phyloP scores from a whole-genome alignment of 192 early-diverging fungal genomes.

The Haplosporangium gracile region DNA sequence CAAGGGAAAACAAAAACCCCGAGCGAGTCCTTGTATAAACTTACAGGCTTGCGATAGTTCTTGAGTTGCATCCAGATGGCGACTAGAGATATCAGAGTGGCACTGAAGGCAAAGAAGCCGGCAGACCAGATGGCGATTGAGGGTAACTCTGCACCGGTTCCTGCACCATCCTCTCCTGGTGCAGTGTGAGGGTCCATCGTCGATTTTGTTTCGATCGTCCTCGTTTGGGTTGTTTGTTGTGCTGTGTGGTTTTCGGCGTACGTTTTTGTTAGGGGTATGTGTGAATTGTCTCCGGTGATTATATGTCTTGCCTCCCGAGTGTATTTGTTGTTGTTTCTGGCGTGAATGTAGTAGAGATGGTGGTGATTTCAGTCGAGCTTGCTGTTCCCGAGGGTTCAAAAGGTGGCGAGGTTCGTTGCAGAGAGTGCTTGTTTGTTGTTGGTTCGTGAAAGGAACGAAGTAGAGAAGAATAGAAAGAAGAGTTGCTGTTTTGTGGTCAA shows the following conservation, averaged over 20 bases:
- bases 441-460: too few relatives aligned
- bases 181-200: conserved; percentile 16
- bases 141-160: conserved; percentile 61
- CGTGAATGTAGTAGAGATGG: background rate
- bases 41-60: conserved; percentile 71
- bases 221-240: background rate
- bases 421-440: background rate
- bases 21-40: background rate
- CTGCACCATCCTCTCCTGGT: conserved; percentile 50
- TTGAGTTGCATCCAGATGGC: conserved; percentile 72
- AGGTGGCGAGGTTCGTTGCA: background rate
- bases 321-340: background rate
- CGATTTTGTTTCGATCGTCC: background rate
- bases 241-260: background rate
- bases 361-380: background rate
- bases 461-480: background rate
- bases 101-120: conserved; percentile 61
- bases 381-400: background rate
- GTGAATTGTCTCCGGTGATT: background rate
- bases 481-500: background rate
- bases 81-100: conserved; percentile 60
- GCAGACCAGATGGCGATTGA: conserved; percentile 59
- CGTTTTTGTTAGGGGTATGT: too few relatives aligned
- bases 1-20: background rate
- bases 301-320: background rate